Conservation (phyloP, 2,329 filamentous ascomycete genomes). For the Penicillium crustosum region DNA sequence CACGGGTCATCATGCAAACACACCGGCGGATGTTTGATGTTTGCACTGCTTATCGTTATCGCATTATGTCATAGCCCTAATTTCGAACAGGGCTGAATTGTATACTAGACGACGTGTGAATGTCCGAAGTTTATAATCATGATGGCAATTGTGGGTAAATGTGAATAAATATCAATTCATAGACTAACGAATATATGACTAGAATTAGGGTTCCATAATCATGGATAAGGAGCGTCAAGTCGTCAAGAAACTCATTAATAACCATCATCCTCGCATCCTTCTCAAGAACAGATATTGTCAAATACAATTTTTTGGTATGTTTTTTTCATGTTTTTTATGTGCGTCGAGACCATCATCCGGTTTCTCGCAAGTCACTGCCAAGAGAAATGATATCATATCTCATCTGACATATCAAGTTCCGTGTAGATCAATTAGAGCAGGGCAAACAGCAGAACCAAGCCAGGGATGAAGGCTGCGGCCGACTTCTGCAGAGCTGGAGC, state of each 20-base stretch:
- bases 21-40: slow-evolving; percentile 3
- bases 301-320: slow-evolving; percentile 12
- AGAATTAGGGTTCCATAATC: slow-evolving; percentile 16
- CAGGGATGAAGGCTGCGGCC: slow-evolving; percentile 17
- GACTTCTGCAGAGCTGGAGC: slow-evolving; percentile 21
- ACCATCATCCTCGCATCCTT: slow-evolving; percentile 2
- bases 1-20: slow-evolving; percentile 25
- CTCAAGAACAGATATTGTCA: not conserved
- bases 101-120: not conserved
- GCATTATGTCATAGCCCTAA: slow-evolving; percentile 16
- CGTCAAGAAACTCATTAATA: slow-evolving; percentile 13
- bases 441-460: slow-evolving; percentile 17
- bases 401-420: not conserved
- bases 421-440: slow-evolving; percentile 15
- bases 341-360: not conserved
- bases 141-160: not conserved
- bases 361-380: not conserved
- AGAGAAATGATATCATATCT: not conserved
- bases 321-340: slow-evolving; percentile 3
- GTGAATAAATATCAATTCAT: slow-evolving; percentile 12
- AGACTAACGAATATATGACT: slow-evolving; percentile 16
- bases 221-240: slow-evolving; percentile 23
- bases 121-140: not conserved
- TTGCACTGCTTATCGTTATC: slow-evolving; percentile 23
- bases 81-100: not conserved